Evolutionary conservation across 306 rosid genomes (phyloP), one percentile per base, ranked within the genome.

Genomic region (Quercus bicolor): DNA sequence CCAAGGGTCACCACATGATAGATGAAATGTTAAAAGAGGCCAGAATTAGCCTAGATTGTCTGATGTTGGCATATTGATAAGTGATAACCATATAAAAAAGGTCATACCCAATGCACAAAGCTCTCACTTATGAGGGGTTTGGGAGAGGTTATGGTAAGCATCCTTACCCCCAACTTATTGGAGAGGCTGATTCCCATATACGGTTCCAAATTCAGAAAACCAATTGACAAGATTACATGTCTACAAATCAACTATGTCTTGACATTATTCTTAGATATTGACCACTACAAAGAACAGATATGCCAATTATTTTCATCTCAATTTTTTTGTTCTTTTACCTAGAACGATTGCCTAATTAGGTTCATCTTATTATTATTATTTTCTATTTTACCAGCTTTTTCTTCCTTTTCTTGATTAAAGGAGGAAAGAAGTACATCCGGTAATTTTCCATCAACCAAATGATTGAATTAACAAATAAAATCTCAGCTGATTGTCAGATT

Each of bases 401-500:
- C 23, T 31, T 65, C 70, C 70, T 19, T 65, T 33, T 48, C 53
- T 48, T 12, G 53, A 18, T 31, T 65, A 65, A 31, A 65, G 71
- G n/a, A 34, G 7, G 23, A 34, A 34, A 31, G 26, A 68, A n/a
- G 72, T 68, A 33, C 8, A n/a, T 68, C 51, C 10, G 0, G 72
- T n/a, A 19, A 19, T 10, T 33, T n/a, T 68, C 72, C 65, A 33
- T 34, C 52, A 68, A 33, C 15, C 26, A 68, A 68, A 34, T 19
- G 72, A 68, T 34, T 68, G 72, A 68, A n/a, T 76, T 78, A 64
- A 37, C 61, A 61, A 59, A 69, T 40, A 56, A 78, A 54, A 23
- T 73, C 66, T 70, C 3, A 10, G 64, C 54, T 55, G 68, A 61
- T 75, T 51, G 52, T 33, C 73, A 66, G 57, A 74, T 60, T 72